Conservation (phyloP, 306 rosid genomes). For the Cucumis hystrix region DNA sequence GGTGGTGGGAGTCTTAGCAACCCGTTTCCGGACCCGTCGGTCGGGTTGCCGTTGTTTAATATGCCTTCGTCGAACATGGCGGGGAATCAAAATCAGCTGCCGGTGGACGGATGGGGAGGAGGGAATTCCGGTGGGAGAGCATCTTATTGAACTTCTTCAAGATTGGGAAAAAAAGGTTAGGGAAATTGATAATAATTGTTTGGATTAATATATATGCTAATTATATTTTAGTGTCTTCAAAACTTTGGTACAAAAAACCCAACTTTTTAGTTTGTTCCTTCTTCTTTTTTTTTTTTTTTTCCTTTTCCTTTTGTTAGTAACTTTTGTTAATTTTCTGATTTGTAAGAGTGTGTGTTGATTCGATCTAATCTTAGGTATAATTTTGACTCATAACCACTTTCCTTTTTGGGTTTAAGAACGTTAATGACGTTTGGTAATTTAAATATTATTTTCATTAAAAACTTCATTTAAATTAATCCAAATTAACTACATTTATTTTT, state of each 20-base stretch:
- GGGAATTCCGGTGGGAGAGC: conserved; percentile 59
- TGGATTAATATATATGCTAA: conserved; percentile 4
- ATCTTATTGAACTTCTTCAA: conserved; percentile 28
- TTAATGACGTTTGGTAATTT: background rate
- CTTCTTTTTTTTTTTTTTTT: background rate
- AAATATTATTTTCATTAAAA: background rate
- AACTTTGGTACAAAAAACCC: background rate
- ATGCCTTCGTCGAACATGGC: conserved; percentile 59
- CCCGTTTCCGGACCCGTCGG: conserved; percentile 57
- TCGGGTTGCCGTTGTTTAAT: conserved; percentile 72
- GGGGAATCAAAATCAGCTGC: conserved; percentile 29
- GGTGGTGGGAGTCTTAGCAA: conserved; percentile 18
- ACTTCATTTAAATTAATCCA: background rate
- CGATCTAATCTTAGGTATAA: background rate
- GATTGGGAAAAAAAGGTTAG: conserved; percentile 30
- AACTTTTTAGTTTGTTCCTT: background rate
- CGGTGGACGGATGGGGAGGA: conserved; percentile 61
- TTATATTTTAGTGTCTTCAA: conserved; percentile 1
- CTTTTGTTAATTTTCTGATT: background rate
- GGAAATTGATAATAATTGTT: conserved; percentile 11
- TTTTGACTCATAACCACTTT: background rate
- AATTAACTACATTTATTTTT: background rate
- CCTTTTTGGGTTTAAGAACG: background rate
- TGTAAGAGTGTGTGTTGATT: background rate
- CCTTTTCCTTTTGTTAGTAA: background rate